Evolutionary conservation across 768 basidiomycete genomes (phyloP).

Genomic region (Boletus sp.): DNA sequence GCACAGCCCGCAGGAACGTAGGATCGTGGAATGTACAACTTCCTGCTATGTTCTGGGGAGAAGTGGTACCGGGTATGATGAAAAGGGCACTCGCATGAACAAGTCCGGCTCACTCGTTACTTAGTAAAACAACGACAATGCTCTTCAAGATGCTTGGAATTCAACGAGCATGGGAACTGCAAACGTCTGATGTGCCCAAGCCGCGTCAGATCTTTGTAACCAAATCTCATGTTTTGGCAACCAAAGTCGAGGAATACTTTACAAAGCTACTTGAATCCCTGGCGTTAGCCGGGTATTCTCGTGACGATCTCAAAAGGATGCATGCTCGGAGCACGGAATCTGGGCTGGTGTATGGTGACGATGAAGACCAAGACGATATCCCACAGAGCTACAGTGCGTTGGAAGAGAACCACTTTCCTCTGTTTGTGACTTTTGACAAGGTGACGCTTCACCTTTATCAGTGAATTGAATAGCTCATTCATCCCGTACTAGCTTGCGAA

Average conservation of each 20-base stretch:
- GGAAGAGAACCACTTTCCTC: slow-evolving; percentile 59
- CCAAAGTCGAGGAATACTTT: slow-evolving; percentile 68
- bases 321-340: slow-evolving; percentile 17
- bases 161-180: slow-evolving; percentile 50
- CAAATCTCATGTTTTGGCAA: slow-evolving; percentile 61
- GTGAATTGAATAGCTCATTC: neutral
- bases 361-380: slow-evolving; percentile 26
- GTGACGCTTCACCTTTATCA: slow-evolving; percentile 32
- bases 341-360: slow-evolving; percentile 34
- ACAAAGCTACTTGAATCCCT: slow-evolving; percentile 49
- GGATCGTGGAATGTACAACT: slow-evolving; percentile 54
- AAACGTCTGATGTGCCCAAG: slow-evolving; percentile 34
- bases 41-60: slow-evolving; percentile 69
- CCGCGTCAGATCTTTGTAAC: slow-evolving; percentile 74
- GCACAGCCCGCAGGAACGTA: slow-evolving; percentile 46
- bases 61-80: slow-evolving; percentile 67
- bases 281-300: slow-evolving; percentile 33
- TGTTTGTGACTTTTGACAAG: slow-evolving; percentile 66
- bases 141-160: slow-evolving; percentile 73
- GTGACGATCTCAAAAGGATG: slow-evolving; percentile 38
- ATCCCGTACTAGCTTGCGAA: slow-evolving; percentile 14
- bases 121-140: slow-evolving; percentile 74
- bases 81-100: neutral
- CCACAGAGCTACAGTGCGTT: slow-evolving; percentile 56
- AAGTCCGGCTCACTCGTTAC: neutral